These are phyloP conservation scores for Phialemoniopsis sp. DNA, from an alignment of 2,329 filamentous ascomycete species.

Conservation along the genomic window DNA sequence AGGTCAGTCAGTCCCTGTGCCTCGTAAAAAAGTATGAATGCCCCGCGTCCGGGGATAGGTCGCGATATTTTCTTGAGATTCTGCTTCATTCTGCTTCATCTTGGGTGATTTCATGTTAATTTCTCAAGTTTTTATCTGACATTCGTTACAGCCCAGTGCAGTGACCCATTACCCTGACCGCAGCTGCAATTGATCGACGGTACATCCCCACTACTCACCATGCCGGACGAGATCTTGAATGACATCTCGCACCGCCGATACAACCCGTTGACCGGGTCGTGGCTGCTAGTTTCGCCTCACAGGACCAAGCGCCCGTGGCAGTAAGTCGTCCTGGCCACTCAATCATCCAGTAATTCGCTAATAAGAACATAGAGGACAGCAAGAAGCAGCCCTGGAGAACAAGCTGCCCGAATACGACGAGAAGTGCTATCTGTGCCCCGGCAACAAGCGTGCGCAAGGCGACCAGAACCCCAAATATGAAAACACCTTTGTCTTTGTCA, in stretches of 20 bases:
- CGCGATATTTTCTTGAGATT: too few species aligned
- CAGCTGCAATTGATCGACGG: not conserved
- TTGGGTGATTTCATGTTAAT: too few species aligned
- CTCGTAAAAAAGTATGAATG: too few species aligned
- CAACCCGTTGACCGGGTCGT: conserved; percentile 85
- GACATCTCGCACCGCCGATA: conserved; percentile 96
- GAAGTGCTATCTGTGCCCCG: conserved; percentile 89
- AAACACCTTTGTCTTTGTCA: conserved; percentile 89
- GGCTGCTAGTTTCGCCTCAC: conserved; percentile 93
- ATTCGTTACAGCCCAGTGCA: too few species aligned
- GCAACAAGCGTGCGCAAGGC: conserved; percentile 84
- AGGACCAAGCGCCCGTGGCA: conserved; percentile 97
- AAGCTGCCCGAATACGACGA: conserved; percentile 78
- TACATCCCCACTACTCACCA: conserved; percentile 27
- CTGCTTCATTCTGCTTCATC: too few species aligned
- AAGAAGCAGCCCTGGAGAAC: conserved; percentile 67
- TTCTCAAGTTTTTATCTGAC: too few species aligned
- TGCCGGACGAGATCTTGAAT: conserved; percentile 77
- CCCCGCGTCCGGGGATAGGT: too few species aligned
- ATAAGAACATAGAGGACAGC: conserved; percentile 57
- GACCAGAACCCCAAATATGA: conserved; percentile 83
- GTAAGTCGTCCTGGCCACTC: conserved; percentile 52
- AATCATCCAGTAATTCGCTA: not conserved
- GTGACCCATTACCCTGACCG: too few species aligned
- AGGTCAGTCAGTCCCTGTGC: too few species aligned